These are phyloP conservation scores for Carex pumila DNA, from an alignment of 176 grass and related monocot genomes.

Conservation along the genomic window DNA sequence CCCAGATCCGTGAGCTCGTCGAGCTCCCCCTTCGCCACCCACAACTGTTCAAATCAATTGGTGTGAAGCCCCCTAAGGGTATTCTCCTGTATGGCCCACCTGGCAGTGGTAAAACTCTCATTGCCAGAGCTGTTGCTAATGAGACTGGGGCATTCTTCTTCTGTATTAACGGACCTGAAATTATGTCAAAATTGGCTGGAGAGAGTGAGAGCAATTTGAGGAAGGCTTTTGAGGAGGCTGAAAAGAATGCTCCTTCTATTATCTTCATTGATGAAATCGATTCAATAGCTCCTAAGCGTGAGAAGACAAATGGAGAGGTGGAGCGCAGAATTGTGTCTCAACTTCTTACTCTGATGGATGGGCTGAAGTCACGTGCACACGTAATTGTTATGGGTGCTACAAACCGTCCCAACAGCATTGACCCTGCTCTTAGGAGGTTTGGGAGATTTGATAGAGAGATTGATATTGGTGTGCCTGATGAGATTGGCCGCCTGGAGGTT, in stretches of 20 bases:
- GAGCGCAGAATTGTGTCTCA: constrained; percentile 56
- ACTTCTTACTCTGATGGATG: constrained; percentile 52
- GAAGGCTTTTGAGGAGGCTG: constrained; percentile 61
- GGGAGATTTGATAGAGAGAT: constrained; percentile 52
- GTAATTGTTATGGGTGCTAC: constrained; percentile 63
- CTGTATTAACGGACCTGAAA: constrained; percentile 48
- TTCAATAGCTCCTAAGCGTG: constrained; percentile 45
- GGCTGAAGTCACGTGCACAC: constrained; percentile 39
- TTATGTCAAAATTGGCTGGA: constrained; percentile 55
- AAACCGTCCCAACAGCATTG: constrained; percentile 56
- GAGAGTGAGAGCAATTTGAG: constrained; percentile 59
- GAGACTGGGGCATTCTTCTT: constrained; percentile 55
- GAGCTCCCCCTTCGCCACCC: constrained; percentile 56
- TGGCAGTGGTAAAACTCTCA: constrained; percentile 44
- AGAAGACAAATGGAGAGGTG: constrained; percentile 50
- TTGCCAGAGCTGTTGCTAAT: constrained; percentile 49
- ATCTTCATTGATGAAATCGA: constrained; percentile 65
- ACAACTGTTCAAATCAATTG: constrained; percentile 46
- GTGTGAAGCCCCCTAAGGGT: constrained; percentile 61
- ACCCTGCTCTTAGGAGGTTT: constrained; percentile 50
- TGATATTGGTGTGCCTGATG: constrained; percentile 55
- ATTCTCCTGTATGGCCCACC: constrained; percentile 49
- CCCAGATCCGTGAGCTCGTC: constrained; percentile 45
- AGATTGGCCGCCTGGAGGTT: constrained; percentile 48
- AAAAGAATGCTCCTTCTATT: constrained; percentile 55